phyloP scores from a whole-genome alignment of 208 protist genomes.

The Wallacemonas rigidus region DNA sequence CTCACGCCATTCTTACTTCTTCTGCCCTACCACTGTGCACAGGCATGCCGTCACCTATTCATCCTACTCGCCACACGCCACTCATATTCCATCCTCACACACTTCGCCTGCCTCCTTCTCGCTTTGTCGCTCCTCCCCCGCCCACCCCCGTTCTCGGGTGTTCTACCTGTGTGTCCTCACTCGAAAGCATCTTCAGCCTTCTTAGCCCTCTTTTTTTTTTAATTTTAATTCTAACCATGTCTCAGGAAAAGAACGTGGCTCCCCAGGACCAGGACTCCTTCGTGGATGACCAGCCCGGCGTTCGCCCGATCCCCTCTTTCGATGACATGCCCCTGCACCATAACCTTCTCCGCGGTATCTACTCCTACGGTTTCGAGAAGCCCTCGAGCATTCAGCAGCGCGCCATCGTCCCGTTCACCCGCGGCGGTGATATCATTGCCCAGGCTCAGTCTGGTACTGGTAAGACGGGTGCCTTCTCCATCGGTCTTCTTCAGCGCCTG shows the following conservation, averaged over 20 bases:
- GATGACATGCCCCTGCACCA: conserved; percentile 98
- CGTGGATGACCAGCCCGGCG: conserved; percentile 86
- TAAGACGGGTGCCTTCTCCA: conserved; percentile 99
- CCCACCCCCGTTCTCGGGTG: neutral
- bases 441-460: conserved; percentile 97
- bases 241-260: conserved; percentile 73
- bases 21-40: too few relatives aligned
- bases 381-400: conserved; percentile 99
- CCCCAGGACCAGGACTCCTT: conserved; percentile 92
- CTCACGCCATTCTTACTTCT: too few relatives aligned
- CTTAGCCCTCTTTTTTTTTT: conserved; percentile 62
- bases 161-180: neutral
- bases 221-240: conserved; percentile 48
- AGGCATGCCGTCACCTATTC: too few relatives aligned
- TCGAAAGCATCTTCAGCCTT: conserved; percentile 41
- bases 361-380: conserved; percentile 99
- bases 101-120: neutral
- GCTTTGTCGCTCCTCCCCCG: conserved; percentile 3
- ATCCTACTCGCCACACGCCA: too few relatives aligned
- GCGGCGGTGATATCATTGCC: conserved; percentile 97
- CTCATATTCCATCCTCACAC: neutral
- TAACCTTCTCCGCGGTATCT: conserved; percentile 97
- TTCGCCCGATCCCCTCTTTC: conserved; percentile 93
- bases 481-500: conserved; percentile 94
- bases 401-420: conserved; percentile 97